A percentile compares a stretch with the other conserved stretches of the same genome.
Conservation (phyloP, 345 rosid species). For the Eucalyptus globulus region DNA sequence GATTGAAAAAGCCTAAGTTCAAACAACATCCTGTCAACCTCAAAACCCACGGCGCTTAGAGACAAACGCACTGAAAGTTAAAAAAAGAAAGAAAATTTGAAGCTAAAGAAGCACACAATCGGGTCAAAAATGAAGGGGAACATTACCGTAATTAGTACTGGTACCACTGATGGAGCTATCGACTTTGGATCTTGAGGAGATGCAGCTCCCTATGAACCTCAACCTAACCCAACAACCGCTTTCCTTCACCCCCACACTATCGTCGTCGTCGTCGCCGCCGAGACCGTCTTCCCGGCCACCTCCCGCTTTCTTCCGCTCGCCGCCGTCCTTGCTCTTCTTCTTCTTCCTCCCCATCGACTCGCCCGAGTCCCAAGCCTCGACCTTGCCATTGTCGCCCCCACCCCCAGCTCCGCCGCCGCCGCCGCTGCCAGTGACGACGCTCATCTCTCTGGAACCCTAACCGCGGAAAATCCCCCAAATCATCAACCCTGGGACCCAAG, state of each 20-base stretch:
- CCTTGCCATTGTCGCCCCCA: constrained; percentile 24
- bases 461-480: background rate
- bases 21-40: background rate
- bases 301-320: constrained; percentile 8
- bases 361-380: constrained; percentile 23
- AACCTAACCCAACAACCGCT: constrained; percentile 66
- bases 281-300: constrained; percentile 1
- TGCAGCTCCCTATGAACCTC: constrained; percentile 45
- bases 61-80: background rate
- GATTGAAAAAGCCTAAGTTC: background rate
- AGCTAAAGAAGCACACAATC: background rate
- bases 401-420: constrained; percentile 7
- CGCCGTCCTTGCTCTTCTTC: constrained; percentile 2
- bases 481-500: background rate
- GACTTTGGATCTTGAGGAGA: constrained; percentile 71
- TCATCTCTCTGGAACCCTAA: background rate
- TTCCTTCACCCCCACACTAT: constrained; percentile 16
- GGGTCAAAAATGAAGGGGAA: background rate
- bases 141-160: constrained; percentile 28
- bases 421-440: background rate
- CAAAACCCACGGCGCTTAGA: background rate
- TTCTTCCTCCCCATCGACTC: constrained; percentile 40
- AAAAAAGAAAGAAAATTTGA: background rate
- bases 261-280: constrained; percentile 11
- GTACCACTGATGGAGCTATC: constrained; percentile 57